Evolutionary conservation across 1,139 yeast species (phyloP).

Genomic region (Candida albicans): DNA sequence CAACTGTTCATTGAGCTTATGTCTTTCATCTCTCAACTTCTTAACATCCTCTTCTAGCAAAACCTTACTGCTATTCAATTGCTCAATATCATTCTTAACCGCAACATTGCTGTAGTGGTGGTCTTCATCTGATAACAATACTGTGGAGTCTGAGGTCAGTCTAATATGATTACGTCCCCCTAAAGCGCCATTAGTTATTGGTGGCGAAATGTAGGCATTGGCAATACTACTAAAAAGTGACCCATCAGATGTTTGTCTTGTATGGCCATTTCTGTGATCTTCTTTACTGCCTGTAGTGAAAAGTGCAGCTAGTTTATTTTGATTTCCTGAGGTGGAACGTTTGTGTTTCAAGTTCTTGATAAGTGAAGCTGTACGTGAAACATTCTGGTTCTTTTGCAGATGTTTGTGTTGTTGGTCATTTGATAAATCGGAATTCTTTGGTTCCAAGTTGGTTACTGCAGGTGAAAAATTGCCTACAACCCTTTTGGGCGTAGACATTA

Average conservation of each 20-base stretch:
- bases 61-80: slow-evolving; percentile 32
- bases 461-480: slow-evolving; percentile 27
- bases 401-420: slow-evolving; percentile 8
- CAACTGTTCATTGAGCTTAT: slow-evolving; percentile 25
- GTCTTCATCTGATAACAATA: slow-evolving; percentile 10
- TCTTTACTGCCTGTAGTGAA: slow-evolving; percentile 28
- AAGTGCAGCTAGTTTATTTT: slow-evolving; percentile 31
- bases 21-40: slow-evolving; percentile 30
- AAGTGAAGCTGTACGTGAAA: slow-evolving; percentile 22
- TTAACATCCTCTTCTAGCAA: slow-evolving; percentile 30
- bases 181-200: slow-evolving; percentile 32
- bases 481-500: slow-evolving; percentile 5
- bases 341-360: slow-evolving; percentile 39
- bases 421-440: slow-evolving; percentile 3
- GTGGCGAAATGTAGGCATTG: slow-evolving; percentile 47
- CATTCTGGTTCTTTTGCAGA: slow-evolving; percentile 1
- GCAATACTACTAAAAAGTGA: slow-evolving; percentile 25
- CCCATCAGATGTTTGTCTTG: slow-evolving; percentile 46
- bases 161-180: slow-evolving; percentile 29
- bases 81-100: slow-evolving; percentile 43
- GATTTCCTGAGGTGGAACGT: slow-evolving; percentile 39
- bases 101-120: slow-evolving; percentile 38
- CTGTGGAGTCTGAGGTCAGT: slow-evolving; percentile 40
- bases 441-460: slow-evolving; percentile 40
- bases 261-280: slow-evolving; percentile 26